A percentile compares a stretch with the other conserved stretches of the same genome.
Evolutionary conservation across 2,329 filamentous ascomycete species (phyloP).

Genomic region (Xylariales sp.): DNA sequence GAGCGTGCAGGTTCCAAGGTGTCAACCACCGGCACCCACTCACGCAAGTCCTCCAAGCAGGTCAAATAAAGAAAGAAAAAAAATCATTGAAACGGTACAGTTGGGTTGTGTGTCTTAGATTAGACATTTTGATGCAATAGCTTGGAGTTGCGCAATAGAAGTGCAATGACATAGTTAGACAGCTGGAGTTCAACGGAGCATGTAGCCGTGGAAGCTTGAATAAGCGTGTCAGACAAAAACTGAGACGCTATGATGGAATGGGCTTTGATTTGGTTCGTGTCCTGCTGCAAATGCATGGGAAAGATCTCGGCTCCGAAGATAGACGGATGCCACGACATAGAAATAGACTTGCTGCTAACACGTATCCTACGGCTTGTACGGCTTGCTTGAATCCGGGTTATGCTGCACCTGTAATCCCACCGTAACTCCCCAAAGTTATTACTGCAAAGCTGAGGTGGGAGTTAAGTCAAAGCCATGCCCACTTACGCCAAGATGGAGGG

Average conservation of each 20-base stretch:
- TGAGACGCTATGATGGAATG: conserved; percentile 14
- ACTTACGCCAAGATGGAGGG: too few species aligned
- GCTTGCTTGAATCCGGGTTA: too few species aligned
- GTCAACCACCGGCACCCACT: conserved; percentile 12
- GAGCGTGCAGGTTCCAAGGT: conserved; percentile 1
- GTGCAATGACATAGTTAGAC: conserved; percentile 7
- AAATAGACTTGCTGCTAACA: too few species aligned
- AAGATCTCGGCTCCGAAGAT: conserved; percentile 1
- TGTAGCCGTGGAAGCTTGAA: conserved; percentile 9
- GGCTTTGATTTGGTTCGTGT: conserved; percentile 5
- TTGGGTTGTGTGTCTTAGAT: conserved; percentile 9
- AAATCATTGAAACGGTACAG: conserved; percentile 1
- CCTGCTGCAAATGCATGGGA: conserved; percentile 3
- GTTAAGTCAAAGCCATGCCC: too few species aligned
- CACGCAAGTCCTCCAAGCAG: conserved; percentile 12
- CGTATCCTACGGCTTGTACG: too few species aligned
- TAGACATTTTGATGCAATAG: conserved; percentile 6
- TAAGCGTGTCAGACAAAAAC: conserved; percentile 11
- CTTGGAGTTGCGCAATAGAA: conserved; percentile 5
- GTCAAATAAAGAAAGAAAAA: conserved; percentile 3
- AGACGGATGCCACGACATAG: conserved; percentile 4
- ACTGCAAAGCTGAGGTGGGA: too few species aligned
- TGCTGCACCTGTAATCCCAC: too few species aligned
- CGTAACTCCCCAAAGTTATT: too few species aligned
- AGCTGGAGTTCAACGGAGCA: conserved; percentile 8